Conservation (phyloP, 768 basidiomycete species). For the Tulasnella sp. region DNA sequence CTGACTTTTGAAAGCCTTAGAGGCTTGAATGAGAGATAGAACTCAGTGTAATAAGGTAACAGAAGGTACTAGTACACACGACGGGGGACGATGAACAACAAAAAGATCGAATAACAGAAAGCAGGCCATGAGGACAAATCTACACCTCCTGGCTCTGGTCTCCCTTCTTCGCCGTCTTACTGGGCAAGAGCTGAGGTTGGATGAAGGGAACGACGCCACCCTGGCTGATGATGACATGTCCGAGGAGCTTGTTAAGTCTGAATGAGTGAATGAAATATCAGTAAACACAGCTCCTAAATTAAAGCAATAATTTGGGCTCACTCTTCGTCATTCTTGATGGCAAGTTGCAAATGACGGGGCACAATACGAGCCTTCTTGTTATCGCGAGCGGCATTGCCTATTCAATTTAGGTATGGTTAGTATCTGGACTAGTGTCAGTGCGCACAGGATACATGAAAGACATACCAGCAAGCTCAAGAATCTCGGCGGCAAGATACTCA, state of each 20-base stretch:
- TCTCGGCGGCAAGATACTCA: conserved; percentile 87
- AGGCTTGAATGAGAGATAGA: background rate
- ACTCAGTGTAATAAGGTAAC: background rate
- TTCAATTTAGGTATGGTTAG: background rate
- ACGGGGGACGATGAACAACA: background rate
- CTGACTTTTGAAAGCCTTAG: background rate
- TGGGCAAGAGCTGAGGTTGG: conserved; percentile 42
- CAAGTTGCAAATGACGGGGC: conserved; percentile 84
- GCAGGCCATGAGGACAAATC: conserved; percentile 12
- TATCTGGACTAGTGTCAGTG: background rate
- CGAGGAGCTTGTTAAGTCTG: conserved; percentile 70
- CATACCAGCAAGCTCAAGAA: conserved; percentile 80
- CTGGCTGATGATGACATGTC: conserved; percentile 80
- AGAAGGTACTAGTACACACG: background rate
- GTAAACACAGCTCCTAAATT: no score
- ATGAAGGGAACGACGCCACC: conserved; percentile 84
- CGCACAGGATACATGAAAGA: conserved; percentile 16
- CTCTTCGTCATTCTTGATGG: conserved; percentile 88
- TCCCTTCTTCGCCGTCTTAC: conserved; percentile 36
- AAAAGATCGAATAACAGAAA: background rate
- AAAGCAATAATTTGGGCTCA: conserved; percentile 31
- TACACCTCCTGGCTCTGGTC: conserved; percentile 43
- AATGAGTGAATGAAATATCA: background rate
- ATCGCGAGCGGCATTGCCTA: conserved; percentile 66
- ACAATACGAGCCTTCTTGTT: conserved; percentile 95